A percentile compares a stretch with the other conserved stretches of the same genome.
phyloP scores from a whole-genome alignment of 2,329 filamentous ascomycete genomes.

The Clarireedia sp. region DNA sequence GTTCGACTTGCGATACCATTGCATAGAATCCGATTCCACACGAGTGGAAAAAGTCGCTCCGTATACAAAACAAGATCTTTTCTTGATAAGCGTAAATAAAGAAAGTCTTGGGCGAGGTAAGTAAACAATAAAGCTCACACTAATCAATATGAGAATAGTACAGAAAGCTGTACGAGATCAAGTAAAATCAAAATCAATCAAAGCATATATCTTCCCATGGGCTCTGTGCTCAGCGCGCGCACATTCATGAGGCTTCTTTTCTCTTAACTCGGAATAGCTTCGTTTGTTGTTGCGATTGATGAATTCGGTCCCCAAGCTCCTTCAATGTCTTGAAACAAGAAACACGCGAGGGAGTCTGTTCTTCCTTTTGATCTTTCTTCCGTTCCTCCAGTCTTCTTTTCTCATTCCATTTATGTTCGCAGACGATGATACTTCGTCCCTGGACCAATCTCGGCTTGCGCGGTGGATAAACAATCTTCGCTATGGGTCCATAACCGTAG shows the following conservation, averaged over 20 bases:
- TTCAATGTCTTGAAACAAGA: slow-evolving; percentile 4
- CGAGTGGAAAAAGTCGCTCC: not conserved
- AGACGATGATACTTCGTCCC: not conserved
- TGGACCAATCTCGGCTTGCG: no score
- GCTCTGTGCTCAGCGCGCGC: slow-evolving; percentile 4
- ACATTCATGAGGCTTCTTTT: not conserved
- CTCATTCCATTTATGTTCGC: not conserved
- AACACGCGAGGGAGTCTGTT: not conserved
- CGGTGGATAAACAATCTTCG: no score
- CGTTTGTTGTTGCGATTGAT: not conserved
- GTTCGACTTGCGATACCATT: slow-evolving; percentile 51
- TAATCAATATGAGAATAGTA: not conserved
- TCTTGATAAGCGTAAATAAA: no score
- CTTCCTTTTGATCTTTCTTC: not conserved
- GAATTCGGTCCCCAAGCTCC: slow-evolving; percentile 4
- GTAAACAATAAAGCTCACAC: slow-evolving; percentile 3
- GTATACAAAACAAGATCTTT: not conserved
- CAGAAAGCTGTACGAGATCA: slow-evolving; percentile 1
- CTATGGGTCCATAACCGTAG: no score
- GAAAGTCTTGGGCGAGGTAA: not conserved
- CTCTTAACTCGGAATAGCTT: not conserved
- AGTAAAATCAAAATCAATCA: not conserved
- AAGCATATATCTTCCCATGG: slow-evolving; percentile 1
- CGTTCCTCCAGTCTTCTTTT: not conserved
- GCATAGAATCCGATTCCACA: slow-evolving; percentile 4